phyloP scores from a whole-genome alignment of 768 basidiomycete species.

The Mycena leptocephala region DNA sequence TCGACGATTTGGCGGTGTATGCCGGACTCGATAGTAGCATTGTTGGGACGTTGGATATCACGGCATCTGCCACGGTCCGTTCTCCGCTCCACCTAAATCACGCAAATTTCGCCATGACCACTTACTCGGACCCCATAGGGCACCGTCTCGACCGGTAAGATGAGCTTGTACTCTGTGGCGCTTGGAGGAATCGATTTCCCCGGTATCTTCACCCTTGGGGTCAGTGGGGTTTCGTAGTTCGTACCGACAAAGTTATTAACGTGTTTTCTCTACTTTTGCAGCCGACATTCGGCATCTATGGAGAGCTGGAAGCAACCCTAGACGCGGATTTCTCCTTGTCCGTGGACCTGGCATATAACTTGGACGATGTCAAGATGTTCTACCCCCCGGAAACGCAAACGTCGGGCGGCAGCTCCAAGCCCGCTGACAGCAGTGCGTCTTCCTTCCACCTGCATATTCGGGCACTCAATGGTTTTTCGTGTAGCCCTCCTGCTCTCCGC shows the following conservation, averaged over 20 bases:
- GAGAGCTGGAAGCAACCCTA: conserved; percentile 38
- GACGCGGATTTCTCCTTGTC: conserved; percentile 42
- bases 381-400: conserved; percentile 40
- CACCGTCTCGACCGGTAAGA: conserved; percentile 38
- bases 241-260: background rate
- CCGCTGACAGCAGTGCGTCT: conserved; percentile 14
- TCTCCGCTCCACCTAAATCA: background rate
- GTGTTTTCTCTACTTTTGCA: background rate
- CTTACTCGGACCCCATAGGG: conserved; percentile 27
- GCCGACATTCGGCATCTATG: conserved; percentile 31
- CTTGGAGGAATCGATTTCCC: conserved; percentile 50
- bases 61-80: conserved; percentile 28
- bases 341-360: conserved; percentile 44
- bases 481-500: conserved; percentile 27
- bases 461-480: background rate
- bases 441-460: background rate
- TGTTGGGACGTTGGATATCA: conserved; percentile 38
- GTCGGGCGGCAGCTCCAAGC: background rate
- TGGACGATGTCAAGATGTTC: conserved; percentile 38
- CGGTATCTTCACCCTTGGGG: conserved; percentile 50
- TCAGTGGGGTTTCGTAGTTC: conserved; percentile 34
- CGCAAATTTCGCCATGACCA: no score
- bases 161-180: conserved; percentile 42
- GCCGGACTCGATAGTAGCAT: conserved; percentile 36
- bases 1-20: conserved; percentile 37